phyloP scores from a whole-genome alignment of 768 basidiomycete genomes.

The Clavaria fumosa region DNA sequence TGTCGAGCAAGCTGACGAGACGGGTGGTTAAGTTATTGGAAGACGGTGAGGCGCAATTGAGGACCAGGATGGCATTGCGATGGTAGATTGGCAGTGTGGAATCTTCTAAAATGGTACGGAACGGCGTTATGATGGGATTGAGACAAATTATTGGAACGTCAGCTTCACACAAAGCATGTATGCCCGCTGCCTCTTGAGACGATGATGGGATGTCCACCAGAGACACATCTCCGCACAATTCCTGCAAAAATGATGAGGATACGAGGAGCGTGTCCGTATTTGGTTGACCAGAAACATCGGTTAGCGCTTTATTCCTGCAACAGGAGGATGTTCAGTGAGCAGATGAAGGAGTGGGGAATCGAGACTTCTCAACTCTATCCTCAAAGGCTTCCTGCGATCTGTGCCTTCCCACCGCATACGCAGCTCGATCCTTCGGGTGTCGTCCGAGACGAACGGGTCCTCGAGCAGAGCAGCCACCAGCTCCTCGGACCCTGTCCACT shows the following conservation, averaged over 20 bases:
- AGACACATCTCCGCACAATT: conserved; percentile 36
- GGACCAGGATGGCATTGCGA: conserved; percentile 30
- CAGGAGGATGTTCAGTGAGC: conserved; percentile 11
- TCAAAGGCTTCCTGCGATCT: conserved; percentile 9
- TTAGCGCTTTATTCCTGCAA: conserved; percentile 7
- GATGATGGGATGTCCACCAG: conserved; percentile 35
- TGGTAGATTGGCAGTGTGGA: conserved; percentile 19
- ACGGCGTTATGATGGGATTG: conserved; percentile 41
- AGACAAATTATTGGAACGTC: conserved; percentile 51
- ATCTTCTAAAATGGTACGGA: conserved; percentile 22
- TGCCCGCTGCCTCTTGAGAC: conserved; percentile 11
- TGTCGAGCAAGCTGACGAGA: neutral
- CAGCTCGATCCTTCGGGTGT: conserved; percentile 26
- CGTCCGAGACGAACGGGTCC: conserved; percentile 50
- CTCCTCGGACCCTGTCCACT: conserved; percentile 36
- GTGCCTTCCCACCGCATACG: conserved; percentile 33
- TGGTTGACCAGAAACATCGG: conserved; percentile 4
- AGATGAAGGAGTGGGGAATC: conserved; percentile 22
- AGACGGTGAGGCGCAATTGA: conserved; percentile 20
- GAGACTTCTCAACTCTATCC: conserved; percentile 25
- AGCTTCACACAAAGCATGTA: conserved; percentile 22
- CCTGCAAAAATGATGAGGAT: conserved; percentile 39
- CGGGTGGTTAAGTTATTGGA: conserved; percentile 7
- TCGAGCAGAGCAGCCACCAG: conserved; percentile 57
- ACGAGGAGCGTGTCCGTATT: conserved; percentile 14